Base-by-base conservation (phyloP, 805 yeast species). In the Barnettozyma sucrosica region DNA sequence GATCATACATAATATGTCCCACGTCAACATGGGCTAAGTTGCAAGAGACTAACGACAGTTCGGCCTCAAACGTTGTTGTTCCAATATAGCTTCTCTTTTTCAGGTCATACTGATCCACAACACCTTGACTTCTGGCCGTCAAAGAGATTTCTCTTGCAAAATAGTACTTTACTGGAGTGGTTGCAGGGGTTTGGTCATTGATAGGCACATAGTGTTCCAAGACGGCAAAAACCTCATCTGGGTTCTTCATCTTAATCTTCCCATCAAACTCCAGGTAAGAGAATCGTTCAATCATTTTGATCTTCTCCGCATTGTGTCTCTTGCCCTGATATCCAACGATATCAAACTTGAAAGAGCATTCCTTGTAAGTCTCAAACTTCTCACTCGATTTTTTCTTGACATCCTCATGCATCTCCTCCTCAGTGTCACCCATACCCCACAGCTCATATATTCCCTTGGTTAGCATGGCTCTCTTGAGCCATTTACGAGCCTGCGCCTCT, bases 1-100 rank as follows among this genome's bases (percentile, higher is more conserved):
- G 99, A 66, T 93, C 99, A 61, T 88, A 92, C 61, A 85, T 78
- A 4, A 89, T 60, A 46, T 81, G 76, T 0, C 83, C 85, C 0
- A 75, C 71, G 33, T 64, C 71, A 13, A 84, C 88, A 52, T 85
- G 89, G 0, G 86, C 96, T 44, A 93, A 74, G 59, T 92, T 93
- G 58, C 96, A 86, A 26, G 95, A 84, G 14, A 90, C 84, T 41
- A 93, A 67, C 0, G 97, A 81, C 50, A 93, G 69, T 61, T 93
- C 98, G 2, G 97, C 95, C 56, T 93, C 99, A 66, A 93, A 93
- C 16, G 97, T 88, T 0, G 99, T 93, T 7, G 99, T 93, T 3
- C 99, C 99, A 48, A 88, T 90, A 59, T 85, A 89, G 45, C 81
- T 83, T 59, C 99, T 75, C 56, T 82, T 80, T 61, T 83, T 85